Conservation (phyloP, 163 green algal species). For the Scenedesmus sp. region DNA sequence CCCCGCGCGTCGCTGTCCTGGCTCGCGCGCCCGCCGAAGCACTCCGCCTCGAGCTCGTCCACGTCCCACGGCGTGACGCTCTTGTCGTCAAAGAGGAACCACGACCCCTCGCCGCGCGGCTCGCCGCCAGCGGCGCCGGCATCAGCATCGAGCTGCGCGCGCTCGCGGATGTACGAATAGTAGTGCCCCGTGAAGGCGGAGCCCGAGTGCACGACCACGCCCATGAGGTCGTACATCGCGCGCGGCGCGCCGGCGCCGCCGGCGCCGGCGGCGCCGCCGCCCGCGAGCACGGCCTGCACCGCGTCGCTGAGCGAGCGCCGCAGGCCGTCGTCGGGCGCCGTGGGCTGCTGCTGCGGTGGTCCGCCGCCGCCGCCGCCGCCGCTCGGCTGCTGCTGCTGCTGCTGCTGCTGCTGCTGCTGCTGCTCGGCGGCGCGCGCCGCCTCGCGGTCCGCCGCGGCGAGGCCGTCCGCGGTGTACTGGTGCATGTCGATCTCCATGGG, state of each 20-base stretch:
- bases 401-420: constrained; percentile 4
- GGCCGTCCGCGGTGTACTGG: constrained; percentile 82
- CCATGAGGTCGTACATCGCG: constrained; percentile 78
- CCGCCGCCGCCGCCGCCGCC: constrained; percentile 1
- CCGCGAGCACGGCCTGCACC: neutral
- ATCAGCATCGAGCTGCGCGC: no score
- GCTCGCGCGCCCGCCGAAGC: constrained; percentile 82
- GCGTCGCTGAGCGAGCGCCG: constrained; percentile 13
- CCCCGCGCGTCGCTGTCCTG: constrained; percentile 35
- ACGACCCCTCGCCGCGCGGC: constrained; percentile 43
- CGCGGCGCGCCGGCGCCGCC: neutral
- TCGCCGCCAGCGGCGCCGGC: neutral
- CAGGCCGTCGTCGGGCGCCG: neutral
- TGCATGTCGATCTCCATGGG: constrained; percentile 84
- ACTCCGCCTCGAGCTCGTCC: constrained; percentile 78
- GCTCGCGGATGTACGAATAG: constrained; percentile 82
- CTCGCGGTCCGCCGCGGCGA: constrained; percentile 49
- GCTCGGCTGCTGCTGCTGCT: neutral
- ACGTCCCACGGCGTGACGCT: constrained; percentile 81
- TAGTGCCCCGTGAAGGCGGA: constrained; percentile 88
- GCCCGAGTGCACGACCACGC: constrained; percentile 85
- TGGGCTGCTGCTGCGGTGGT: no score
- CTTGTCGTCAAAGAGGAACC: constrained; percentile 91
- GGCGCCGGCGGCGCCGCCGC: neutral
- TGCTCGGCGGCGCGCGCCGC: constrained; percentile 3